Conservation (phyloP, 139 green algal genomes). For the Asterochloris erici region DNA sequence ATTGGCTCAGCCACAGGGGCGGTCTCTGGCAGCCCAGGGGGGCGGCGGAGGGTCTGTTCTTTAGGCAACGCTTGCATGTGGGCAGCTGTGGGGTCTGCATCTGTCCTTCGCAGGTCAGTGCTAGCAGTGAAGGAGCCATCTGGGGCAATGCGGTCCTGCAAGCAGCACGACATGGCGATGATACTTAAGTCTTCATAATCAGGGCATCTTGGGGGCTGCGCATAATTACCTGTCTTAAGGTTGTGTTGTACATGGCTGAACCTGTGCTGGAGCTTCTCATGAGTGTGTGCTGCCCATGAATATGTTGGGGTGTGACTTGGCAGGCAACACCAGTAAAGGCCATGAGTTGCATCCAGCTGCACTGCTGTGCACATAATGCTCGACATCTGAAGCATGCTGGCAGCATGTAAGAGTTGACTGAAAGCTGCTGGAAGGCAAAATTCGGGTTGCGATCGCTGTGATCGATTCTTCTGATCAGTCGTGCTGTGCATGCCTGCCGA, state of each 20-base stretch:
- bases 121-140: conserved; percentile 9
- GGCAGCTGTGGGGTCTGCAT: not conserved
- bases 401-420: not conserved
- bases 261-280: too few relatives aligned
- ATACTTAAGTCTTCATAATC: not conserved
- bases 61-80: not conserved
- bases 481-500: too few relatives aligned
- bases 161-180: too few relatives aligned
- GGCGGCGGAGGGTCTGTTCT: not conserved
- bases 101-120: not conserved
- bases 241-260: not conserved
- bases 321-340: not conserved
- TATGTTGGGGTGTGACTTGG: not conserved
- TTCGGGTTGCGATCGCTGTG: too few relatives aligned
- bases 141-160: conserved; percentile 19
- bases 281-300: not conserved
- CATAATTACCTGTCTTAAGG: not conserved
- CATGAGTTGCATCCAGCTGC: too few relatives aligned
- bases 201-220: not conserved
- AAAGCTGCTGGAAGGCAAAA: too few relatives aligned
- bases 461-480: too few relatives aligned
- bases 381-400: not conserved
- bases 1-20: conserved; percentile 19
- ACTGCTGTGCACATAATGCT: not conserved
- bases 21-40: conserved; percentile 12